These are phyloP conservation scores for bread wheat (Triticum aestivum) DNA, from an alignment of 176 grass and related monocot species.

Conservation along the genomic window IWGSC_CS_RefSeq_v2.1 NC_057797.1:48861674-48862173, in stretches of 20 bases:
- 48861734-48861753: too few relatives aligned
- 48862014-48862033: background rate
- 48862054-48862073: background rate
- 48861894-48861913: background rate
- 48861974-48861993: background rate
- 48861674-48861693: too few relatives aligned
- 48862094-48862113: too few relatives aligned
- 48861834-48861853: background rate
- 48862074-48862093: too few relatives aligned
- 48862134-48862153: too few relatives aligned
- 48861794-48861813: background rate
- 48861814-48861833: background rate
- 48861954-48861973: background rate
- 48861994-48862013: background rate
- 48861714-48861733: too few relatives aligned
- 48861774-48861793: background rate
- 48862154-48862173: too few relatives aligned
- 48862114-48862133: too few relatives aligned
- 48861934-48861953: background rate
- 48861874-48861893: background rate
- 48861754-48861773: background rate
- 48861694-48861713: too few relatives aligned
- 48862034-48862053: background rate
- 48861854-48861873: background rate
- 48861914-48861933: background rate